A percentile compares a stretch with the other conserved stretches of the same genome.
phyloP scores from a whole-genome alignment of 495 filamentous ascomycete genomes.

The Annulohypoxylon nitens region DNA sequence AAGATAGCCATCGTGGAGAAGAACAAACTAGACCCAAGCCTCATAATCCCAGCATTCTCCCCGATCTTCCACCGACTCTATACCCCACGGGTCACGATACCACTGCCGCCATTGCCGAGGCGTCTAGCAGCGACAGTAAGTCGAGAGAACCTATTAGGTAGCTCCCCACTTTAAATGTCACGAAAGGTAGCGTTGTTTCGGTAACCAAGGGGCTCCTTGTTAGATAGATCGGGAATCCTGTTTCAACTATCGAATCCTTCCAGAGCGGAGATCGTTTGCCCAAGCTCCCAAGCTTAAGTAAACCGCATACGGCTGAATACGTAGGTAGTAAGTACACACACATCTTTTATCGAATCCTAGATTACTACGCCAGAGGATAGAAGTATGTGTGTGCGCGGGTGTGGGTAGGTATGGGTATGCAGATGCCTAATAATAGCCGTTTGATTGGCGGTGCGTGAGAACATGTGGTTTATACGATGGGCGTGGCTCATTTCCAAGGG shows the following conservation, averaged over 20 bases:
- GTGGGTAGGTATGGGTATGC: too few species aligned
- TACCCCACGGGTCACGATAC: neutral
- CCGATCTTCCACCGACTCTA: neutral
- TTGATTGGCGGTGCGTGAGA: conserved; percentile 15
- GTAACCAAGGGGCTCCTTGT: conserved; percentile 19
- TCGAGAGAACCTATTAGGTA: neutral
- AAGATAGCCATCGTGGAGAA: neutral
- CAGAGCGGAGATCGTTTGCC: conserved; percentile 4
- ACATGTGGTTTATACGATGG: conserved; percentile 17
- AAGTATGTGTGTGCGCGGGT: too few species aligned
- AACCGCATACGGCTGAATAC: neutral
- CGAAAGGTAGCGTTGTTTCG: conserved; percentile 16
- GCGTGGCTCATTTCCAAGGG: conserved; percentile 17
- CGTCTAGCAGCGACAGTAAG: neutral
- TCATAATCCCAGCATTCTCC: neutral
- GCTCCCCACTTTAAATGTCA: neutral
- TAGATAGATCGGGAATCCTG: conserved; percentile 17
- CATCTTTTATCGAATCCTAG: conserved; percentile 5
- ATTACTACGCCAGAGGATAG: conserved; percentile 29
- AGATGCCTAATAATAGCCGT: conserved; percentile 26
- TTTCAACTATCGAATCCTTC: conserved; percentile 40
- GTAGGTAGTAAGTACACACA: neutral
- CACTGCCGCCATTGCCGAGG: conserved; percentile 1
- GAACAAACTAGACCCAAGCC: neutral
- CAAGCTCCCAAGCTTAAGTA: conserved; percentile 10